A percentile compares a stretch with the other conserved stretches of the same genome.
Conservation (phyloP, 1,139 yeast species). For the Pichia sp. region DNA sequence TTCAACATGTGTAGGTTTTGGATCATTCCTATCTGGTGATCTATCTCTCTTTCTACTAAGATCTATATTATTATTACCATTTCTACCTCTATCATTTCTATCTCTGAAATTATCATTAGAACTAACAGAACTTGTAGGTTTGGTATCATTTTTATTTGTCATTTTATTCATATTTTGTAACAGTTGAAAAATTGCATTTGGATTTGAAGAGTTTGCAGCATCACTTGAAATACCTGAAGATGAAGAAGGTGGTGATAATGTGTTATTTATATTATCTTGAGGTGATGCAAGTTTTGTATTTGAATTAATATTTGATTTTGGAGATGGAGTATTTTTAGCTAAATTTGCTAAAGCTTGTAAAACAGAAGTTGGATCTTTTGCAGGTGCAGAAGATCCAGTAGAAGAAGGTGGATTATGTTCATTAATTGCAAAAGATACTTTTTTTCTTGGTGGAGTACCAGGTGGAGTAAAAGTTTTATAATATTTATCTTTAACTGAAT, state of each 20-base stretch:
- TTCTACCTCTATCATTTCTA: constrained; percentile 19
- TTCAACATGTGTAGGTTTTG: constrained; percentile 31
- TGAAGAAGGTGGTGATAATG: constrained; percentile 13
- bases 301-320: constrained; percentile 22
- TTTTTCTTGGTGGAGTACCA: constrained; percentile 40
- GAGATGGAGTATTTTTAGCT: constrained; percentile 30
- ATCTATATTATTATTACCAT: constrained; percentile 22
- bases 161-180: constrained; percentile 33
- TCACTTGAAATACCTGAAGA: constrained; percentile 26
- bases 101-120: not conserved
- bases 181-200: constrained; percentile 43
- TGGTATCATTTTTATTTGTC: constrained; percentile 14
- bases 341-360: constrained; percentile 61
- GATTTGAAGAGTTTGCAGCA: constrained; percentile 28
- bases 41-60: constrained; percentile 50
- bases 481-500: constrained; percentile 53
- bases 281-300: constrained; percentile 20
- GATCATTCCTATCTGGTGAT: constrained; percentile 40
- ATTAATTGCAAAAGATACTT: constrained; percentile 24
- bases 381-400: constrained; percentile 17
- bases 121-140: not conserved
- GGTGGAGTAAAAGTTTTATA: constrained; percentile 55
- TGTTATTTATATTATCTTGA: not conserved
- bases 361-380: constrained; percentile 50
- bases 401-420: constrained; percentile 8